Evolutionary conservation across 2,329 filamentous ascomycete genomes (phyloP), one percentile per base, ranked within the genome.

Genomic region (Exutisphaerella laricina): DNA sequence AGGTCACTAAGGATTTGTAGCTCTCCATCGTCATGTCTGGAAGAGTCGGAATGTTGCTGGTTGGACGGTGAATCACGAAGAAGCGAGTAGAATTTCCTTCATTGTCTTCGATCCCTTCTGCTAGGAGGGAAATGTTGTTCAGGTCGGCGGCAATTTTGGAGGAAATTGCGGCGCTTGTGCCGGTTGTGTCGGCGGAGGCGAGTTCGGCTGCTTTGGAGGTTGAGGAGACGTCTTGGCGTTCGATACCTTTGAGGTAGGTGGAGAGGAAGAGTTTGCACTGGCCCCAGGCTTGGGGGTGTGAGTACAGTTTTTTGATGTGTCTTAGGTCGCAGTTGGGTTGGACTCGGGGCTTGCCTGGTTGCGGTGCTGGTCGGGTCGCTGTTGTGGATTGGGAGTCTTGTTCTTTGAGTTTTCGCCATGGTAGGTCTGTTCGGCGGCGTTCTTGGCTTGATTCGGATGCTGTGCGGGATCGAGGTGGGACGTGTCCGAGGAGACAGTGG

Each of bases 241-340:
- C 87, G n/a, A 83, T 73, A 32, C 78, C 78, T 54, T 80, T 81
- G 49, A 95, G 77, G 56, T 85, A 72, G 20, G 73, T 70, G 6
- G 74, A 71, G 18, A 96, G 75, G 66, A 95, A 95, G 6, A 61
- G 66, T 32, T 81, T 80, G 66, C 89, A 96, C 68, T 98, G 92
- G 18, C 88, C 88, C 73, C 92, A 95, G 20, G 88, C 92, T 67
- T 98, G 92, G 7, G 90, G 89, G 66, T 98, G 92, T 17, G 87
- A 92, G 70, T 95, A 94, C 29, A 98, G 67, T 58, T 83, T 82
- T 55, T 74, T 77, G 58, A 97, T 75, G 55, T 83, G 73, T 42
- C 69, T 65, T 49, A 89, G 65, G 50, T 70, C 67, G 39, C 47
- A 32, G 5, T 13, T 12, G 3, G 80, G 78, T 50, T 66, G 66